Base-by-base conservation (phyloP, 2,329 filamentous ascomycete species). In the Claviceps arundinis region DNA sequence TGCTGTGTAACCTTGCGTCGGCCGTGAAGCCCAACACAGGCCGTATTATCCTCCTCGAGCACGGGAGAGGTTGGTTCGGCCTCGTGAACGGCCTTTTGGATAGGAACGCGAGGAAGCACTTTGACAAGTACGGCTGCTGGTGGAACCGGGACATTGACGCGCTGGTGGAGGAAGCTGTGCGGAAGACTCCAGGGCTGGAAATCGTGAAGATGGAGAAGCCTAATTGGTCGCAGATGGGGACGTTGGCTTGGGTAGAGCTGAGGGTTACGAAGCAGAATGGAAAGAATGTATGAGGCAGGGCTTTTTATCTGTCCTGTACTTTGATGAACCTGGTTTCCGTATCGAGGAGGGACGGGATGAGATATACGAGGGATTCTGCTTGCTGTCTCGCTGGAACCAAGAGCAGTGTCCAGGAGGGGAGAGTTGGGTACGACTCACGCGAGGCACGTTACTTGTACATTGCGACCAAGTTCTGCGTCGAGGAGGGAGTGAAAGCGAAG, bases 81-180 rank as follows among this genome's bases (percentile, higher is more conserved):
- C 67, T 77, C 50, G 65, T 84, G 37, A 83, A 84, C 60, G 65
- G 68, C 9, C 58, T 77, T 17, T 65, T 84, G 37, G 80, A 84
- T 64, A 68, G 66, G 56, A 72, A 73, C 52, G 80, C 81, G 0
- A 64, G 66, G 16, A 65, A 67, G 22, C 81, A 84, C 59, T 82
- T 81, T 53, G 67, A 70, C 22, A 73, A 75, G 58, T 84, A 78
- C 60, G 81, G 81, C 2, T 84, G 81, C 66, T 84, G 81, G 81
- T 84, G 80, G 80, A 84, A 84, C 65, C 70, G 81, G 50, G 80
- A 84, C 60, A 75, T 84, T 54, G 74, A 76, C 58, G 65, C 60
- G 37, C 70, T 83, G 34, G 72, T 83, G 8, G 65, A 71, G 50
- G 70, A 73, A 54, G 80, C 78, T 34, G 68, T 68, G 19, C 56